phyloP scores from a whole-genome alignment of 129 eudicot genomes.

The Flaveria trinervia region DNA sequence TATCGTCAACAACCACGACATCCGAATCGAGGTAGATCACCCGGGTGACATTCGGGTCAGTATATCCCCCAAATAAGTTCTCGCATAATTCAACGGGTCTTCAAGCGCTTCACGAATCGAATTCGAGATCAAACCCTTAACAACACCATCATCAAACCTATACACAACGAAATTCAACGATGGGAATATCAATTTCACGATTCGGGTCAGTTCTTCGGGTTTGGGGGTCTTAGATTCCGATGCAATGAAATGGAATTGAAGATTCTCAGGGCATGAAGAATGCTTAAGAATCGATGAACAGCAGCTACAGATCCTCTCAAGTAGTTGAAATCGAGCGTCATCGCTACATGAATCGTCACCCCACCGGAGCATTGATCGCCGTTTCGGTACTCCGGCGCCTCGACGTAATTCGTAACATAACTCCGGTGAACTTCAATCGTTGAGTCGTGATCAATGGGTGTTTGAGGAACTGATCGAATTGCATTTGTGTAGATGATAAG shows the following conservation, averaged over 20 bases:
- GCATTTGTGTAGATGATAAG: constrained; percentile 27
- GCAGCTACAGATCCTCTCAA: constrained; percentile 77
- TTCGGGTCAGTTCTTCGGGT: constrained; percentile 33
- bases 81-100: constrained; percentile 70
- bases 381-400: constrained; percentile 57
- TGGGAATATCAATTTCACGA: constrained; percentile 53
- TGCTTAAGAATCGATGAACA: constrained; percentile 63
- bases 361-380: constrained; percentile 41
- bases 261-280: constrained; percentile 66
- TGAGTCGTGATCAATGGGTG: background rate
- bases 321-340: constrained; percentile 71
- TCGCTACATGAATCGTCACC: constrained; percentile 55
- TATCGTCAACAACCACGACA: constrained; percentile 58
- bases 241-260: constrained; percentile 61
- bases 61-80: constrained; percentile 60
- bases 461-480: constrained; percentile 35
- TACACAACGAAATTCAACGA: constrained; percentile 51
- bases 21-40: constrained; percentile 83
- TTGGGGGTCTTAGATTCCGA: constrained; percentile 34
- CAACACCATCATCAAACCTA: constrained; percentile 40
- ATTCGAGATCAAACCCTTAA: constrained; percentile 52
- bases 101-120: constrained; percentile 73
- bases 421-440: too few relatives aligned
- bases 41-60: constrained; percentile 48
- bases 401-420: constrained; percentile 24